Evolutionary conservation across 441 rosid species (phyloP).

Genomic region (Aquilaria agallochum): DNA sequence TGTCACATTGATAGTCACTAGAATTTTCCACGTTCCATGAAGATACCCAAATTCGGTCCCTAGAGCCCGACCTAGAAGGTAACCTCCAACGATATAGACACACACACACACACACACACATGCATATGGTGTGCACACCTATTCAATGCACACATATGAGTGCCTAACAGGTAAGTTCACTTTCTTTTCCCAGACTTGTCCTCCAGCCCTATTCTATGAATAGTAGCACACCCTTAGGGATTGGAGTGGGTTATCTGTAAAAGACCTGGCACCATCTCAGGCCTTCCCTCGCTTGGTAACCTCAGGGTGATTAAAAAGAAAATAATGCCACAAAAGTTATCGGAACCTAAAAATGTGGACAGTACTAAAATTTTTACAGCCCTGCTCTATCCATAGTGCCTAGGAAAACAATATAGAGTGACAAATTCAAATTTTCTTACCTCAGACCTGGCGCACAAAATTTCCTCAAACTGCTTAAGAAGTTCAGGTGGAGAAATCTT

Average conservation of each 20-base stretch:
- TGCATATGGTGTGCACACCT: too few species aligned
- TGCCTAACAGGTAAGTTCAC: too few species aligned
- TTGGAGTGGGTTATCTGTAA: too few species aligned
- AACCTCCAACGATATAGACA: neutral
- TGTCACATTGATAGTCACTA: neutral
- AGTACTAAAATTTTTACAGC: neutral
- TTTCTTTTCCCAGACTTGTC: too few species aligned
- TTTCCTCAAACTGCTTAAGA: conserved; percentile 45
- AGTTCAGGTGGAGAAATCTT: conserved; percentile 39
- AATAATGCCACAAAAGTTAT: neutral
- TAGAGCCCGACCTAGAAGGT: neutral
- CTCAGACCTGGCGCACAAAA: conserved; percentile 39
- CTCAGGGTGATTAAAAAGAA: too few species aligned
- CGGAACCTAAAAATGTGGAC: neutral
- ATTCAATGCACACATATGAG: too few species aligned
- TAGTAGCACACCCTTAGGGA: too few species aligned
- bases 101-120: too few species aligned
- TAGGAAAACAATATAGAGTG: neutral
- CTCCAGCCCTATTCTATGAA: too few species aligned
- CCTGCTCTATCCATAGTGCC: neutral
- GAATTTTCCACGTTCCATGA: neutral
- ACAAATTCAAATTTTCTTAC: conserved; percentile 17
- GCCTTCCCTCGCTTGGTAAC: too few species aligned
- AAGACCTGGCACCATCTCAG: too few species aligned
- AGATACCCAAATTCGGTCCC: neutral